Base-by-base conservation (phyloP, 192 early-diverging fungal species). In the Cetraspora pellucida region DNA sequence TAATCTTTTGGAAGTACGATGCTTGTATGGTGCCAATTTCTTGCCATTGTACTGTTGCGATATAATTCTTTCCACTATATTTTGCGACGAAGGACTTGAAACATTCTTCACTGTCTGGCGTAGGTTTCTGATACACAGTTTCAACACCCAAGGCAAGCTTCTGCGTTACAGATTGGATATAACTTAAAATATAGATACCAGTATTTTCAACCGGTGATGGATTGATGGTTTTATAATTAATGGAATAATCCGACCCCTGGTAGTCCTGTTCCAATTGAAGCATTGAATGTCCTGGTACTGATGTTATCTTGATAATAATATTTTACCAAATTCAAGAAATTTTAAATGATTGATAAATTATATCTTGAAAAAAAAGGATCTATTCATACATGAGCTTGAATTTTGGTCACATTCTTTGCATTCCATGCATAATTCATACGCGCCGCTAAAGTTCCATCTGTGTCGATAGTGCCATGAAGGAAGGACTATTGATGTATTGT, bases 151-250 rank as follows among this genome's bases (percentile, higher is more conserved):
- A 69, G 68, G 94, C 87, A 54, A 98, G 78, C 55, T 93, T 87
- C 44, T 82, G 84, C 9, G 95, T 90, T 65, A 99, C 84, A 54
- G 97, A 95, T 83, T 99, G 96, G 63, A 99, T 83, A 83, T 95
- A 96, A 49, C 90, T 93, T 58, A 91, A 85, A 65, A 95, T 87
- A 82, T 89, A 97, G 64, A 97, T 91, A 57, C 98, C 98, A 17
- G 96, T 98, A 68, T 85, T 83, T 74, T 98, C 96, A 10, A 94
- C 79, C 4, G 92, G 92, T 69, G 96, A 96, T 44, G 97, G 94
- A 89, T 99, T 98, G 84, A 98, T 90, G 55, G 93, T 94, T 87
- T 98, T 99, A 81, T 95, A 67, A 82, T 93, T 97, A 78, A 93
- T 65, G 61, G 96, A 90, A 81, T 89, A 97, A 83, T 98, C 96